Evolutionary conservation across 176 grass and related monocot species (phyloP), one percentile per base, ranked within the genome.

Genomic region (Musa schizocarpa): DNA sequence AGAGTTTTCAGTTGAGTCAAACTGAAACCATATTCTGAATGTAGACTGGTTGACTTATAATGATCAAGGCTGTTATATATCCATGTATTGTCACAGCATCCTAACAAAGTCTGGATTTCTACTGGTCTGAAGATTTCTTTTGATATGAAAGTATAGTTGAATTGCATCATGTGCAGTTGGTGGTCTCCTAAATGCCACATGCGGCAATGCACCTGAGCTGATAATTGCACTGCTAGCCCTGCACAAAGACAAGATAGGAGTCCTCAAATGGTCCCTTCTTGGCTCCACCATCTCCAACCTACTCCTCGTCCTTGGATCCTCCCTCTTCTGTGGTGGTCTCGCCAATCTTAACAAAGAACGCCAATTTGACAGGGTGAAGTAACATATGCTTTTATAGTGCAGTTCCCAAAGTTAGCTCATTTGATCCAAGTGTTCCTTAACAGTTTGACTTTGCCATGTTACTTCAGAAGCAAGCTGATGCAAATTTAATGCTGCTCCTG

Each of bases 151-250:
- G 11, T 1, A 10, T 21, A 51, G 9, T 9, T 51, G 43, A 52
- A 11, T 51, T 51, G 19, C 52, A 52, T 43, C 14, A 20, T 71
- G 10, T 82, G 56, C 77, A 93, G 87, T 82, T 74, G 90, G 90
- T 52, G 90, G 87, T 52, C 76, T 93, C 53, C 53, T 93, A 55
- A 93, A 89, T 76, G 90, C 90, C 24, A 93, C 90, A 8, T 93
- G 85, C 23, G 87, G 90, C 17, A 93, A 93, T 80, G 80, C 56
- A 29, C 79, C 87, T 48, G 90, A 93, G 75, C 49, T 92, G 43
- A 81, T 89, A 73, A 83, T 89, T 48, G 90, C 87, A 16, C 65
- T 93, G 12, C 77, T 87, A 17, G 87, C 90, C 65, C 74, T 93
- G 52, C 76, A 89, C 11, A 72, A 85, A 53, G 82, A 87, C 62